Evolutionary conservation across 108 stramenopile genomes (phyloP).

Genomic region (Seminavis robusta): DNA sequence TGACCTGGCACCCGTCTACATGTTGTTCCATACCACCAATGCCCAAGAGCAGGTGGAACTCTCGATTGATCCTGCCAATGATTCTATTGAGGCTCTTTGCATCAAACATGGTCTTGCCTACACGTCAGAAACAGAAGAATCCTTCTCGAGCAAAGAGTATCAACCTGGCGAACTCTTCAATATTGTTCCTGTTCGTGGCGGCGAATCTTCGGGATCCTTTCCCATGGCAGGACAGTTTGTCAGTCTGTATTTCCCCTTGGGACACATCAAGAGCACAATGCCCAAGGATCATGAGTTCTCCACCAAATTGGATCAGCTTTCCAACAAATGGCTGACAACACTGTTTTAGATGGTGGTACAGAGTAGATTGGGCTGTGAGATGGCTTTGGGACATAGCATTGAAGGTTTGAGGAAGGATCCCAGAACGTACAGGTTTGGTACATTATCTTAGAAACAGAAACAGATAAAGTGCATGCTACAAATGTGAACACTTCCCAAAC

Average conservation of each 20-base stretch:
- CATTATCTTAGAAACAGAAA: no score
- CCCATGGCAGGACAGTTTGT: slow-evolving; percentile 80
- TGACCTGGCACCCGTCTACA: slow-evolving; percentile 51
- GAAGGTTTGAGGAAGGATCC: no score
- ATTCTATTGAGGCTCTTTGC: slow-evolving; percentile 26
- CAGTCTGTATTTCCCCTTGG: slow-evolving; percentile 64
- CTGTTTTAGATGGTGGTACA: no score
- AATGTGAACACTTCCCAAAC: no score
- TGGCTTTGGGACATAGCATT: no score
- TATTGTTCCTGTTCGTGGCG: slow-evolving; percentile 25
- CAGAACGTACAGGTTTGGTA: no score
- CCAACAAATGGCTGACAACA: slow-evolving; percentile 64
- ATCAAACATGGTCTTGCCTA: slow-evolving; percentile 44
- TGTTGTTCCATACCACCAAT: slow-evolving; percentile 74
- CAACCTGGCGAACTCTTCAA: slow-evolving; percentile 49
- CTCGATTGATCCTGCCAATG: slow-evolving; percentile 38
- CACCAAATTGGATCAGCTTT: slow-evolving; percentile 29
- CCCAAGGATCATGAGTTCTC: slow-evolving; percentile 75
- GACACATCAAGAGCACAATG: slow-evolving; percentile 82
- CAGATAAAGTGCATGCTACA: no score
- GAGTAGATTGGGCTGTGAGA: no score
- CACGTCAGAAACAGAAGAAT: slow-evolving; percentile 26
- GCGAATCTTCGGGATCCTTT: slow-evolving; percentile 28
- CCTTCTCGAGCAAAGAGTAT: no score
- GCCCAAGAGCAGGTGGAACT: slow-evolving; percentile 69